These are phyloP conservation scores for Penstemon eatonii DNA, from an alignment of 257 asterid species.

Conservation along the genomic window DNA sequence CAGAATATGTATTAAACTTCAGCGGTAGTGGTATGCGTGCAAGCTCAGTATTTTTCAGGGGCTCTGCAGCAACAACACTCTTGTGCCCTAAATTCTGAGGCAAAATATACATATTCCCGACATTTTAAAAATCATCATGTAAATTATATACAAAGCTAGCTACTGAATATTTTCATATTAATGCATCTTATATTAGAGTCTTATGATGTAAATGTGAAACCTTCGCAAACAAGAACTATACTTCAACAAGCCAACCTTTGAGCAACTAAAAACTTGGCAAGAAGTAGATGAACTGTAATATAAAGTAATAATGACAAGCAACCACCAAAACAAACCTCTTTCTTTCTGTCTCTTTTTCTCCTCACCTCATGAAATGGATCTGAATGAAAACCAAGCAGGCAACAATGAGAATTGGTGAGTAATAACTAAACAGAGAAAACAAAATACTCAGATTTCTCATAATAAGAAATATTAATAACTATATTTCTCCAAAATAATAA, in stretches of 20 bases:
- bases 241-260: constrained; percentile 6
- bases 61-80: constrained; percentile 52
- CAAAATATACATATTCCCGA: constrained; percentile 26
- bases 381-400: constrained; percentile 35
- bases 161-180: neutral
- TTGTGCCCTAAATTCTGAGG: constrained; percentile 56
- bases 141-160: neutral
- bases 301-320: neutral
- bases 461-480: neutral
- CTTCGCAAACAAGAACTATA: neutral
- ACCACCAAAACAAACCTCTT: constrained; percentile 53
- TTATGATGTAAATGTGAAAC: neutral
- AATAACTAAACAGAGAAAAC: neutral
- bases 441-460: neutral
- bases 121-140: neutral
- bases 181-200: neutral
- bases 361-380: constrained; percentile 97
- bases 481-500: neutral
- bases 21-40: constrained; percentile 30
- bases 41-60: constrained; percentile 41
- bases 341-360: constrained; percentile 80
- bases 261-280: constrained; percentile 12
- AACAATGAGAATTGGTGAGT: neutral
- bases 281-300: neutral
- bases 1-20: constrained; percentile 45